These are phyloP conservation scores for Dysphania ambrosioides DNA, from an alignment of 148 eudicot genomes.

Conservation along the genomic window DNA sequence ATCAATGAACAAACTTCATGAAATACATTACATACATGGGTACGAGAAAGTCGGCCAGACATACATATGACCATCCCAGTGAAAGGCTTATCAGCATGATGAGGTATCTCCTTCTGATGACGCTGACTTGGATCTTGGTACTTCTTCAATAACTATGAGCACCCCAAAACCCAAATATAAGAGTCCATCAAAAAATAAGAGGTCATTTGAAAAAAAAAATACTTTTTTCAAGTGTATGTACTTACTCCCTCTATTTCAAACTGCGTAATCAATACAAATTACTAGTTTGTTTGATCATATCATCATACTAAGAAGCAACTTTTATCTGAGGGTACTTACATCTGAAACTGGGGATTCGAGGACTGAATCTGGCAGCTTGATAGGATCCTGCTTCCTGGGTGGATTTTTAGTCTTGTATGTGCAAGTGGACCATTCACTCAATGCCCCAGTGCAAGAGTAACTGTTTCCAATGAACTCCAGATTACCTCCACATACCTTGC, in stretches of 20 bases:
- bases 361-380: conserved; percentile 56
- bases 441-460: conserved; percentile 54
- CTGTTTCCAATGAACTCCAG: conserved; percentile 43
- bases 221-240: too few relatives aligned
- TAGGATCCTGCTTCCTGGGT: conserved; percentile 42
- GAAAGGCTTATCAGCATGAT: conserved; percentile 50
- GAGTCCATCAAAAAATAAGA: too few relatives aligned
- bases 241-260: too few relatives aligned
- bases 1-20: background rate
- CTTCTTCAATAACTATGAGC: conserved; percentile 48
- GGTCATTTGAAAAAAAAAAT: too few relatives aligned
- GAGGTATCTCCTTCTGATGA: conserved; percentile 36
- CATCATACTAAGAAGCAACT: too few relatives aligned
- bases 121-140: conserved; percentile 46
- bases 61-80: conserved; percentile 59
- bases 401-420: conserved; percentile 57
- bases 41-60: conserved; percentile 66
- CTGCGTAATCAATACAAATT: too few relatives aligned
- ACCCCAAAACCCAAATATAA: background rate
- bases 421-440: conserved; percentile 80
- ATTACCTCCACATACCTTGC: conserved; percentile 54
- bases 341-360: conserved; percentile 45
- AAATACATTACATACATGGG: conserved; percentile 49
- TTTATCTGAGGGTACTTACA: conserved; percentile 49
- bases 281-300: background rate